Evolutionary conservation across 768 basidiomycete species (phyloP), one percentile per base, ranked within the genome.

Genomic region (Boletus insuetus): DNA sequence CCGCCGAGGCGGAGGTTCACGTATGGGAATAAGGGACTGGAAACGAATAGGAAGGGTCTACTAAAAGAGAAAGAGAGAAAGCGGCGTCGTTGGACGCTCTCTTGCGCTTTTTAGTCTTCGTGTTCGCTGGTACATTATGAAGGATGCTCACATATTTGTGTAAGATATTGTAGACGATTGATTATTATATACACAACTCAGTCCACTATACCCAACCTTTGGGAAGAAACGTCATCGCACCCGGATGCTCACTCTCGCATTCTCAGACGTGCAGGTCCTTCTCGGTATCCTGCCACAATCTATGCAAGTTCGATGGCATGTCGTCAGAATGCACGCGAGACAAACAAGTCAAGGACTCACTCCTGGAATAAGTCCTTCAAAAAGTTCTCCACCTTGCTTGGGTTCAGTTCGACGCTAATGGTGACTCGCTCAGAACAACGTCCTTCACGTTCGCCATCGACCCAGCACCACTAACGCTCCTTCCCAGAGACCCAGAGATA

Each of bases 401-500:
- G 56, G 37, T 54, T n/a, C 24, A 57, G 14, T 11, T 55, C 46
- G 3, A 22, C 42, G 6, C 6, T 9, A 20, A 55, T 31, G 17
- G 14, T 19, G 43, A 26, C 44, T 42, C 41, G 3, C 45, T 45
- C 19, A 58, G 17, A 20, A 16, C 19, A 3, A 41, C 47, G 22
- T 48, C 37, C 17, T 57, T 54, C 20, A 57, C 22, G 35, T 37
- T 35, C 17, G 51, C 40, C 10, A 13, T 14, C 11, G 54, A 32
- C 2, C 32, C 41, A 19, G n/a, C 41, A 6, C 55, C 46, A 6
- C 38, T 14, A 6, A 52, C 29, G 19, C 53, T 55, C 47, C 49
- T 45, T 11, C 52, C 31, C 8, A 57, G 26, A 11, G 52, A 38
- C 41, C 52, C 56, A 31, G 47, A 54, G 35, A 58, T 22, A 14